Evolutionary conservation across 148 eudicot species (phyloP), one percentile per base, ranked within the genome.

Genomic region (Camellia japonica): DNA sequence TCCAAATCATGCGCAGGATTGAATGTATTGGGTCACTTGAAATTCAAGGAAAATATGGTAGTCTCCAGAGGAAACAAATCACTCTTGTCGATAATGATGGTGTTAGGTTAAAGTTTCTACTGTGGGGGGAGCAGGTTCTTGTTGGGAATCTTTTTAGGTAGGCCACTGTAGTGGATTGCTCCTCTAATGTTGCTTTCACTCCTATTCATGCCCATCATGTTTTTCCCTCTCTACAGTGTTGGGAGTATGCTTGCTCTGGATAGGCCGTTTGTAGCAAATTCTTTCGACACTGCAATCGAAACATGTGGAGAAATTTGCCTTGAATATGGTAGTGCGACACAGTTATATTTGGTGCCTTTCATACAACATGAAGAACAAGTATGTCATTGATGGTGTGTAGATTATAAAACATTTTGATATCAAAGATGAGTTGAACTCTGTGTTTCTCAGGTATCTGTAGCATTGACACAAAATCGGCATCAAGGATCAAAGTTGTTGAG

Each of bases 241-340:
- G 93, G 98, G 80, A 93, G 97, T 86, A 92, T 91, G 98, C 95
- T 96, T 82, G 99, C 98, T 69, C 81, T 96, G 68, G 97, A 96
- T 85, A 87, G 89, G 80, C 99, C 99, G 62, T 96, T 87, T 76
- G 67, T 96, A 51, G 84, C 92, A 71, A 90, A 85, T 85, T 82
- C 91, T 43, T 44, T 51, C 20, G 88, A 87, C 56, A 81, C 86
- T 82, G 79, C 79, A 62, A 70, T 82, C 76, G 92, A 89, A 80
- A 75, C 86, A 69, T 38, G 77, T 62, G 80, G 76, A 78, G 87
- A 81, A 77, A 62, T 88, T 77, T 90, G 92, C 84, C 98, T 96
- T 83, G 99, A 96, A 87, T 96, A 96, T 86, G 99, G 99, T 49
- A 93, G 98, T 79, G 91, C 86, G 64, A 93, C 99, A 78, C 99